phyloP scores from a whole-genome alignment of 1,284 basidiomycete species.

The Ceratobasidium sp. region DNA sequence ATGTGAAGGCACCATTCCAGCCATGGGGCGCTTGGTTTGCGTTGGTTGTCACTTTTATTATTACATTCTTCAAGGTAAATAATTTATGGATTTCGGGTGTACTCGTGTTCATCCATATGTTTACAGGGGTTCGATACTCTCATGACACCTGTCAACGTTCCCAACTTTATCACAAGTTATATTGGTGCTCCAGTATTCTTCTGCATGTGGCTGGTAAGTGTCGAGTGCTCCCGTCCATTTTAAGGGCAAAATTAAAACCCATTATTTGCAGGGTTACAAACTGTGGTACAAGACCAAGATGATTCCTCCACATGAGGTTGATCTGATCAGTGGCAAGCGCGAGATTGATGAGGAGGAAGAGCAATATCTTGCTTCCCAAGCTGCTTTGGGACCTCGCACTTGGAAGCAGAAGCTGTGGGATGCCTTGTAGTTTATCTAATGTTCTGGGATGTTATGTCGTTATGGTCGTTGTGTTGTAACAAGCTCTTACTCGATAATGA shows the following conservation, averaged over 20 bases:
- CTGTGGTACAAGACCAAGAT: slow-evolving; percentile 58
- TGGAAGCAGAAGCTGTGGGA: slow-evolving; percentile 43
- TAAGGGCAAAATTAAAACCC: neutral
- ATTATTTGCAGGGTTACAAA: slow-evolving; percentile 59
- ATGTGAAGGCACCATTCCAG: slow-evolving; percentile 61
- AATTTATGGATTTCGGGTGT: slow-evolving; percentile 16
- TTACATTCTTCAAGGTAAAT: slow-evolving; percentile 66
- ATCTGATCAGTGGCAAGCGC: slow-evolving; percentile 66
- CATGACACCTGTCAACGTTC: slow-evolving; percentile 56
- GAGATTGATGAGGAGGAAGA: slow-evolving; percentile 72
- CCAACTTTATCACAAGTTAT: slow-evolving; percentile 64
- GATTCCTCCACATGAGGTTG: slow-evolving; percentile 63
- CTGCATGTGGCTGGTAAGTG: slow-evolving; percentile 55
- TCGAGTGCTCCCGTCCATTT: neutral
- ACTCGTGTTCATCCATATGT: neutral
- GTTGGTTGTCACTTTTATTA: slow-evolving; percentile 61
- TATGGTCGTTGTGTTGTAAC: neutral
- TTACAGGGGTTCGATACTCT: slow-evolving; percentile 66
- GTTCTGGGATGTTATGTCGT: neutral
- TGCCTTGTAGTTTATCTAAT: slow-evolving; percentile 35
- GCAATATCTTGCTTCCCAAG: slow-evolving; percentile 54
- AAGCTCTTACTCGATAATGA: neutral
- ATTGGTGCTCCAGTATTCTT: slow-evolving; percentile 57
- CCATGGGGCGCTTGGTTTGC: slow-evolving; percentile 69
- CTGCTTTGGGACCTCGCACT: slow-evolving; percentile 42